A percentile compares a stretch with the other conserved stretches of the same genome.
These are phyloP conservation scores for Pelargonium citronellum DNA, from an alignment of 441 rosid species.

Conservation along the genomic window DNA sequence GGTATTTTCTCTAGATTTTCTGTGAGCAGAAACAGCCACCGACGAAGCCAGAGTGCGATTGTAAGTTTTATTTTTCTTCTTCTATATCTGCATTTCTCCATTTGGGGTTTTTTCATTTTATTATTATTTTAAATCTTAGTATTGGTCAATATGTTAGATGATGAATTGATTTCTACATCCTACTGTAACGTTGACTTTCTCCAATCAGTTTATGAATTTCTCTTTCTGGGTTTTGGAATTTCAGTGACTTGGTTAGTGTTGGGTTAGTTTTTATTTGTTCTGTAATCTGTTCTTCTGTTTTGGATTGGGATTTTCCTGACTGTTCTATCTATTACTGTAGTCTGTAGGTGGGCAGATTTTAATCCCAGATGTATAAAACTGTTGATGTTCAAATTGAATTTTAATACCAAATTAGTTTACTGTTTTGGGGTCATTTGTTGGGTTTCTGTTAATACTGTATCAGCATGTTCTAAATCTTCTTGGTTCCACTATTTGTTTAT, in stretches of 20 bases:
- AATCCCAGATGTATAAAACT: no score
- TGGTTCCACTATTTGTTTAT: no score
- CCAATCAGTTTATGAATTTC: neutral
- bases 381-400: neutral
- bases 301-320: neutral
- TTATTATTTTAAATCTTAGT: no score
- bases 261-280: neutral
- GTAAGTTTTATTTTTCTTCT: neutral
- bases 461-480: no score
- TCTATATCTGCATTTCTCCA: no score
- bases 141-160: neutral
- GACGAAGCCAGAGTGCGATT: neutral
- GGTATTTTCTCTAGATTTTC: slow-evolving; percentile 1
- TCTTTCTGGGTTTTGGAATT: neutral
- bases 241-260: neutral
- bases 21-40: neutral
- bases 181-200: neutral
- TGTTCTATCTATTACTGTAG: neutral
- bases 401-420: neutral
- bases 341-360: neutral
- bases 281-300: neutral
- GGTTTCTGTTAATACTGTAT: neutral
- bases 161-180: neutral
- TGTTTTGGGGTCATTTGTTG: neutral
- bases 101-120: neutral